phyloP scores from a whole-genome alignment of 2,329 filamentous ascomycete genomes.

The Alternaria panax region DNA sequence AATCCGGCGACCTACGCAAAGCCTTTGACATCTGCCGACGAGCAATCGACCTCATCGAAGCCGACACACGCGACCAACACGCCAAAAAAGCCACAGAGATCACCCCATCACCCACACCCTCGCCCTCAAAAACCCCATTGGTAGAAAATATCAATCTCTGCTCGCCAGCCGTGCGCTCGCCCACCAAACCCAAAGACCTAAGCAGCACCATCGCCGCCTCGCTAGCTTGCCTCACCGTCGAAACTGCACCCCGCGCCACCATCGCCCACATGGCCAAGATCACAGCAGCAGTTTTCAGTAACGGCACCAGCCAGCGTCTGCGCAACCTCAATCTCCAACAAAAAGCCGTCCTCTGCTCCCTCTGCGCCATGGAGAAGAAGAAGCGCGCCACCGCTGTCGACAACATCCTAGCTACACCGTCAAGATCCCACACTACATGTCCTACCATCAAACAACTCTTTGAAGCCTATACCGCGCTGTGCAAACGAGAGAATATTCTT shows the following conservation, averaged over 20 bases:
- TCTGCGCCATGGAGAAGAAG: conserved; percentile 85
- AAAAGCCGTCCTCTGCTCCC: conserved; percentile 89
- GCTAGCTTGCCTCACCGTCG: conserved; percentile 69
- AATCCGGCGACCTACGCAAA: conserved; percentile 92
- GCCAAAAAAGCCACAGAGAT: conserved; percentile 64
- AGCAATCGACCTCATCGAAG: conserved; percentile 87
- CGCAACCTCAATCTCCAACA: conserved; percentile 92
- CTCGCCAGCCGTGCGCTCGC: conserved; percentile 54
- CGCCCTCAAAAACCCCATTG: conserved; percentile 77
- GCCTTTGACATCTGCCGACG: conserved; percentile 93
- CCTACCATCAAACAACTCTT: conserved; percentile 86
- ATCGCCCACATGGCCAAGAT: conserved; percentile 93
- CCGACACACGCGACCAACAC: conserved; percentile 78
- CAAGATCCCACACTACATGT: conserved; percentile 61
- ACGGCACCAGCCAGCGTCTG: conserved; percentile 84
- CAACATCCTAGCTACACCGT: conserved; percentile 49
- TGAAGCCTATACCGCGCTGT: conserved; percentile 81
- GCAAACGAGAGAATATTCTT: conserved; percentile 85
- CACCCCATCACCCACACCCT: conserved; percentile 57
- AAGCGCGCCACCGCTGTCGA: conserved; percentile 58
- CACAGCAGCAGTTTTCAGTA: conserved; percentile 87
- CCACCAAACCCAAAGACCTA: conserved; percentile 45
- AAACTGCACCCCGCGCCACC: conserved; percentile 85
- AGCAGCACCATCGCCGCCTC: conserved; percentile 51
- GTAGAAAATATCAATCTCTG: conserved; percentile 82